Evolutionary conservation across 106 monocot genomes (phyloP), one percentile per base, ranked within the genome.

Genomic region (Dendrobium huoshanense): DNA sequence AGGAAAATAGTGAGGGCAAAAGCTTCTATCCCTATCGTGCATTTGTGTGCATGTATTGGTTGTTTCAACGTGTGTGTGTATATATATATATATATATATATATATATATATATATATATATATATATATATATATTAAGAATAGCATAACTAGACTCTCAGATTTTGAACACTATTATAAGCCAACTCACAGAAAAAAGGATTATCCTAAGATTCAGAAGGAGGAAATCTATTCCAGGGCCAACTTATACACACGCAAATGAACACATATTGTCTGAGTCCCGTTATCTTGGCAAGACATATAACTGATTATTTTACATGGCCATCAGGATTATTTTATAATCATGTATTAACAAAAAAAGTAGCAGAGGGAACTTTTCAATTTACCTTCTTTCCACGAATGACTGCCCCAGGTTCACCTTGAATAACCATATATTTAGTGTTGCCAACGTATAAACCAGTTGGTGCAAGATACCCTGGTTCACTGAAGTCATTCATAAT

Each of bases 361-460:
- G 0, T 2, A 40, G 11, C 7, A 19, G 33, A 43, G 43, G 2
- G 10, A 77, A 77, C n/a, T 10, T 25, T 47, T 54, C 45, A 51
- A 27, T 3, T 51, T 82, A 88, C 88, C 88, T 85, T 88, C 85
- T 88, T 88, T 37, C 88, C 88, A 37, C 88, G 85, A 75, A 88
- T 85, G 27, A 85, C 85, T 56, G 75, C 82, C 47, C 88, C 88
- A 29, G 88, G 80, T 73, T 88, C 88, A 29, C 88, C 88, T 85
- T 88, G 88, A 55, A 88, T 80, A 43, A 88, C 88, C 88, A 88
- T 88, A 79, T 85, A 88, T 55, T 88, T 88, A 42, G 80, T 75
- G 54, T 80, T 77, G 0, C 83, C 88, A 80, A 88, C 74, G 73
- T 77, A 88, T 75, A 88, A 80, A 17, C 88, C 88, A 80, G 85